Conservation (phyloP, 2,329 filamentous ascomycete species). For the Westerdykella ornata region DNA sequence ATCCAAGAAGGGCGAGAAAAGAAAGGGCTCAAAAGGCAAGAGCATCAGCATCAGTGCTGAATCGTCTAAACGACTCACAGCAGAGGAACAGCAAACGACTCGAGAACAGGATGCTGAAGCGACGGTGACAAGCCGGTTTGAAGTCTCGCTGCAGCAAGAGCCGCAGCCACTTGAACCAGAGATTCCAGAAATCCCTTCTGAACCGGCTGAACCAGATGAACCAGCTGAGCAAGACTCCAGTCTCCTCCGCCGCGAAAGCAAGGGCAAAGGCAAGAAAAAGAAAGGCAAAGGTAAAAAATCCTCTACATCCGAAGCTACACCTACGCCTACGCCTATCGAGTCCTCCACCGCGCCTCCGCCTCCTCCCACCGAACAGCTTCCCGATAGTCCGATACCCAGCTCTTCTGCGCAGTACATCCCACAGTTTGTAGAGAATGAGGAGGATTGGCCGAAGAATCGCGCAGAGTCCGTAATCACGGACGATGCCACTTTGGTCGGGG, state of each 20-base stretch:
- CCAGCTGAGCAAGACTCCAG: constrained; percentile 11
- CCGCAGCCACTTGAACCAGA: constrained; percentile 6
- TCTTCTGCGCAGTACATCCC: constrained; percentile 15
- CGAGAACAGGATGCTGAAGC: constrained; percentile 21
- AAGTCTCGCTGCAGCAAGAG: constrained; percentile 5
- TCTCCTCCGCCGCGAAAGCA: constrained; percentile 14
- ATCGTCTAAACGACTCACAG: constrained; percentile 11
- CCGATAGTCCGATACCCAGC: constrained; percentile 2
- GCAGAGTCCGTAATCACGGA: constrained; percentile 22
- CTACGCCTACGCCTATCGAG: constrained; percentile 9
- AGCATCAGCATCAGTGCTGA: constrained; percentile 12
- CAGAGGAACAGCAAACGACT: constrained; percentile 16
- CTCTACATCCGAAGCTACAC: constrained; percentile 8
- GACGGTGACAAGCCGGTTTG: constrained; percentile 23
- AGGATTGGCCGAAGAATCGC: constrained; percentile 24
- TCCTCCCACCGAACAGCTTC: constrained; percentile 3
- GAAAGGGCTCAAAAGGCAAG: constrained; percentile 25
- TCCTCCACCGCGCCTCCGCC: constrained; percentile 3
- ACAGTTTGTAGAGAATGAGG: constrained; percentile 27
- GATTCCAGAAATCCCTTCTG: constrained; percentile 1
- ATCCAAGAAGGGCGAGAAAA: constrained; percentile 31
- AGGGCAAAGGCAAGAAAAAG: constrained; percentile 24
- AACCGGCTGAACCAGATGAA: not conserved
- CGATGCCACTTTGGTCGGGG: constrained; percentile 29
- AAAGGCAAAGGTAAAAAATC: constrained; percentile 17